Conservation (phyloP, 2,329 filamentous ascomycete genomes). For the Aurifilum marmelostoma region DNA sequence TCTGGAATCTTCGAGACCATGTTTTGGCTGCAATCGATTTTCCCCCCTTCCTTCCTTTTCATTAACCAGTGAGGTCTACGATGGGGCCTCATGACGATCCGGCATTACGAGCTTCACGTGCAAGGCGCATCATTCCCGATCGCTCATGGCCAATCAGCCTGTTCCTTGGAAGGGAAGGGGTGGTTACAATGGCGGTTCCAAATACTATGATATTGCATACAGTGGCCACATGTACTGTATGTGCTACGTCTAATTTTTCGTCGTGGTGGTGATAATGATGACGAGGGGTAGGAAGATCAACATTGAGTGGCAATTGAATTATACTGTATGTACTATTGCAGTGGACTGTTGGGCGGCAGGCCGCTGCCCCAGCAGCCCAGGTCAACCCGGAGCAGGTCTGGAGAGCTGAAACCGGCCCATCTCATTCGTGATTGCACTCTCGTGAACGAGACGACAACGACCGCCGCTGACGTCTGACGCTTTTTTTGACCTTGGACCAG, state of each 20-base stretch:
- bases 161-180: neutral
- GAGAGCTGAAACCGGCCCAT: constrained; percentile 6
- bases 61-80: neutral
- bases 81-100: neutral
- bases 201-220: neutral
- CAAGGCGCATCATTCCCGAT: neutral
- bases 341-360: neutral
- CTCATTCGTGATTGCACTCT: constrained; percentile 2
- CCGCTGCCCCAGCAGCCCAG: constrained; percentile 1
- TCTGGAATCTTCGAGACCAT: neutral
- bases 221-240: neutral
- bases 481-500: neutral
- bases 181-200: neutral
- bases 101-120: constrained; percentile 8
- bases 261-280: neutral
- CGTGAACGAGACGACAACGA: neutral
- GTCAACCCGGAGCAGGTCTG: neutral
- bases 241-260: neutral
- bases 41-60: neutral
- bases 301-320: neutral
- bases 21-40: neutral
- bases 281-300: neutral
- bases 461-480: neutral
- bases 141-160: constrained; percentile 1
- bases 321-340: neutral